These are phyloP conservation scores for Dryadomyces quercus-mongolicae DNA, from an alignment of 2,329 filamentous ascomycete species.

Conservation along the genomic window DNA sequence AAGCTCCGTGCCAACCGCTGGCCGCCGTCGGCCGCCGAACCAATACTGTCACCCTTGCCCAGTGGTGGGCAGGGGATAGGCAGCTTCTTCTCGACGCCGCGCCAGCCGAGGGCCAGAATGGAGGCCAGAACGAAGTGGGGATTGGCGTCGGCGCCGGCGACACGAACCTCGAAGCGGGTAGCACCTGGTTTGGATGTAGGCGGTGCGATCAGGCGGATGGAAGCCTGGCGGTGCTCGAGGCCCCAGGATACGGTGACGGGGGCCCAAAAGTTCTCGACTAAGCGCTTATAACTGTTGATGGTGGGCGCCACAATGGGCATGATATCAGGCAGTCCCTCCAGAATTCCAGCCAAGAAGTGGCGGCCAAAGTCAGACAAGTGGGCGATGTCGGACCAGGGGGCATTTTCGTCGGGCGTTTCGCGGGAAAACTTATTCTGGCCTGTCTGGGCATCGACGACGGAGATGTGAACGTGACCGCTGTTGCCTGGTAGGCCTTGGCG, in stretches of 20 bases:
- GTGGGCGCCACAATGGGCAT: slow-evolving; percentile 95
- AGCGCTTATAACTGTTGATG: slow-evolving; percentile 93
- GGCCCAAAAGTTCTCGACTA: slow-evolving; percentile 99
- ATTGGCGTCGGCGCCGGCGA: slow-evolving; percentile 89
- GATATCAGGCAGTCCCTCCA: slow-evolving; percentile 81
- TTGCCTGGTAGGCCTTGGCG: slow-evolving; percentile 84
- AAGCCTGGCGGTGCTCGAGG: slow-evolving; percentile 85
- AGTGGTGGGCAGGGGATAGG: slow-evolving; percentile 72
- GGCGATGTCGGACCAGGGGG: slow-evolving; percentile 63
- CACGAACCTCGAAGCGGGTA: slow-evolving; percentile 85
- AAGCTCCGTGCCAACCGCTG: slow-evolving; percentile 71
- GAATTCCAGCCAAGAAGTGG: slow-evolving; percentile 82
- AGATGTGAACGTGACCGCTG: slow-evolving; percentile 92
- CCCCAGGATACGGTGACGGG: slow-evolving; percentile 97
- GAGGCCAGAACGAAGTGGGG: slow-evolving; percentile 78
- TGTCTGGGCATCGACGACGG: slow-evolving; percentile 65
- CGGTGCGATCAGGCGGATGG: slow-evolving; percentile 78
- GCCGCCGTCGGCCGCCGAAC: slow-evolving; percentile 58
- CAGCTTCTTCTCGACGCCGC: slow-evolving; percentile 86
- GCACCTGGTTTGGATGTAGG: slow-evolving; percentile 75
- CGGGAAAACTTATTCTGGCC: slow-evolving; percentile 78
- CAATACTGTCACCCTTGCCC: slow-evolving; percentile 73
- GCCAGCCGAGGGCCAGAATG: slow-evolving; percentile 77
- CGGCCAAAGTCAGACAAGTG: slow-evolving; percentile 78
- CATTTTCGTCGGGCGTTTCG: slow-evolving; percentile 55